Base-by-base conservation (phyloP, 257 asterid genomes). In the Solanum megistacrolobum region DNA sequence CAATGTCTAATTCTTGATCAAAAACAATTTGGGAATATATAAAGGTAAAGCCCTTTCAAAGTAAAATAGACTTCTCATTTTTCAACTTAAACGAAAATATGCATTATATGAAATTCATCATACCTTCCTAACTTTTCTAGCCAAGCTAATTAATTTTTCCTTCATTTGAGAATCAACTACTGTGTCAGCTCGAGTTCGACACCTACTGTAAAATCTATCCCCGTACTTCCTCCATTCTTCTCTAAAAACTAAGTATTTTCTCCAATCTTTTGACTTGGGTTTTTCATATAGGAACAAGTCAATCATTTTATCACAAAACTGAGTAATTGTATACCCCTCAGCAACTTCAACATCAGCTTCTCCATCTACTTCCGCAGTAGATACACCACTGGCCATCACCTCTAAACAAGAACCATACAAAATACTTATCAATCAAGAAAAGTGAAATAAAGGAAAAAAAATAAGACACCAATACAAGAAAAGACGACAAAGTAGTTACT, bases 181-280 rank as follows among this genome's bases (percentile, higher is more conserved):
- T 31, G 93, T 89, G 86, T 92, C 92, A 29, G 98, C 96, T 62
- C 94, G 94, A 3, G 87, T 81, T 88, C 83, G 84, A 83, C 99
- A 96, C 85, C 98, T 91, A 73, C 36, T 71, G 72, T 94, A 94
- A 79, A 96, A 96, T 36, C 91, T 91, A 23, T 93, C 98, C 83
- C 96, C 83, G 72, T 96, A 96, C 75, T 89, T 94, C 74, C 73
- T 87, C 99, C 99, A 96, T 60, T 96, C 99, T 12, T 95, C 97
- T 86, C 99, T 93, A 84, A 93, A 94, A 84, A 96, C 95, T 93
- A 95, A 88, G 88, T 92, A 95, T 32, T 84, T 93, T 87, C 88
- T 95, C 99, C 99, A 96, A 71, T 96, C 96, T 85, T 91, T 95
- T 60, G 98, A 88, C 91, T 94, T 95, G 76, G 98, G 98, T 86